These are phyloP conservation scores for Leccinum subtestaceum DNA, from an alignment of 768 basidiomycete genomes.

Conservation along the genomic window DNA sequence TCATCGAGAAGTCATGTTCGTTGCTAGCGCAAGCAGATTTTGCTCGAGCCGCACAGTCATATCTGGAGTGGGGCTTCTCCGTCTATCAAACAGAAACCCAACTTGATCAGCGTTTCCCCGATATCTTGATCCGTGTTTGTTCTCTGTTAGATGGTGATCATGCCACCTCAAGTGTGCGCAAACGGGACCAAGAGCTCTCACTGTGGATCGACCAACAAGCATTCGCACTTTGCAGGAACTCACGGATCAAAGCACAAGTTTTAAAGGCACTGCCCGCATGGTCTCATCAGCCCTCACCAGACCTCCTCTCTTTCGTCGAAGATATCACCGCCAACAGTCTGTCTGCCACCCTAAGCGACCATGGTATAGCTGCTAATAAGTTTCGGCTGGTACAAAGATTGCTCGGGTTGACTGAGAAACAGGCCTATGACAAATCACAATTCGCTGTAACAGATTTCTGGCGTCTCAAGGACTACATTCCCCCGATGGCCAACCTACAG, in stretches of 20 bases:
- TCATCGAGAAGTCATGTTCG: conserved; percentile 65
- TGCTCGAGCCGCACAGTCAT: conserved; percentile 63
- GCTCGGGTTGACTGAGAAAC: conserved; percentile 43
- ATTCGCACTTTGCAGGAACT: conserved; percentile 38
- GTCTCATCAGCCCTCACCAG: conserved; percentile 59
- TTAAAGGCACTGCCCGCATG: conserved; percentile 66
- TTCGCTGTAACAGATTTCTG: conserved; percentile 73
- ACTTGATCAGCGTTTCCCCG: conserved; percentile 54
- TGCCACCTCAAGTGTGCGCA: conserved; percentile 27
- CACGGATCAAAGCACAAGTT: conserved; percentile 41
- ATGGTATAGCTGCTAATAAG: conserved; percentile 66
- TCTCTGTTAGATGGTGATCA: conserved; percentile 58
- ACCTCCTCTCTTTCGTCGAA: conserved; percentile 44
- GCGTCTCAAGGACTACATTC: conserved; percentile 79
- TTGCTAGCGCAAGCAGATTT: conserved; percentile 70
- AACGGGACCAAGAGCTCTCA: conserved; percentile 48
- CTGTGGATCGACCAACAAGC: conserved; percentile 64
- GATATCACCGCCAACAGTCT: conserved; percentile 48
- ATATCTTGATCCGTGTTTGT: conserved; percentile 67
- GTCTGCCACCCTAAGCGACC: conserved; percentile 54
- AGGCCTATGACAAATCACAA: conserved; percentile 38
- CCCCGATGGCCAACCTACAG: conserved; percentile 49
- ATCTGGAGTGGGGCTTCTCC: conserved; percentile 74
- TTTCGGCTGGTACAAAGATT: conserved; percentile 72
- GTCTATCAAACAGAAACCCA: conserved; percentile 41